Evolutionary conservation across 148 eudicot genomes (phyloP).

Genomic region (Nepenthes gracilis): DNA sequence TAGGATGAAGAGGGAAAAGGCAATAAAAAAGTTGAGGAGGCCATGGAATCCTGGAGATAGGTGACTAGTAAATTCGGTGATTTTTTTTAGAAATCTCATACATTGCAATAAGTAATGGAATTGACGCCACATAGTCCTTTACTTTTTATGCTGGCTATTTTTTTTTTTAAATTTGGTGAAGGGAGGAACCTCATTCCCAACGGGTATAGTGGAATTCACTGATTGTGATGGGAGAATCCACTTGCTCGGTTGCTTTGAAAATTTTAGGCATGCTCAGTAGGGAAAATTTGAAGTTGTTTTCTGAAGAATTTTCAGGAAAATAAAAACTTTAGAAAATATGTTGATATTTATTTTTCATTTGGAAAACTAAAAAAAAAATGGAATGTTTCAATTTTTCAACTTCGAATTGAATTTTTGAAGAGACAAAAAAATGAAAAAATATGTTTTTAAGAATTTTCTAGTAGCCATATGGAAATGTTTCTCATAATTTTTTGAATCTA

Average conservation of each 20-base stretch:
- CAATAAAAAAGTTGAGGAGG: constrained; percentile 25
- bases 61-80: constrained; percentile 28
- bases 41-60: constrained; percentile 64
- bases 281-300: not conserved
- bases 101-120: constrained; percentile 55
- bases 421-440: no score
- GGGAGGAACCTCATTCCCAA: constrained; percentile 65
- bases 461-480: no score
- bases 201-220: constrained; percentile 40
- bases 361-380: no score
- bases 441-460: no score
- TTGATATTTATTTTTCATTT: no score
- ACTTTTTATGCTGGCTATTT: constrained; percentile 20
- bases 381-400: no score
- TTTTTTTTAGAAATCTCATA: constrained; percentile 26
- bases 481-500: no score
- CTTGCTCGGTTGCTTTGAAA: constrained; percentile 17
- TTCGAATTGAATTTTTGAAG: no score
- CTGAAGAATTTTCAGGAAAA: constrained; percentile 12
- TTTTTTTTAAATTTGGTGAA: constrained; percentile 30
- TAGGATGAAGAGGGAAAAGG: constrained; percentile 20
- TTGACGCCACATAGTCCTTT: constrained; percentile 37
- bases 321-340: no score
- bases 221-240: constrained; percentile 53
- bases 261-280: no score